Base-by-base conservation (phyloP, 257 asterid species). In the Ilex asprella region DNA sequence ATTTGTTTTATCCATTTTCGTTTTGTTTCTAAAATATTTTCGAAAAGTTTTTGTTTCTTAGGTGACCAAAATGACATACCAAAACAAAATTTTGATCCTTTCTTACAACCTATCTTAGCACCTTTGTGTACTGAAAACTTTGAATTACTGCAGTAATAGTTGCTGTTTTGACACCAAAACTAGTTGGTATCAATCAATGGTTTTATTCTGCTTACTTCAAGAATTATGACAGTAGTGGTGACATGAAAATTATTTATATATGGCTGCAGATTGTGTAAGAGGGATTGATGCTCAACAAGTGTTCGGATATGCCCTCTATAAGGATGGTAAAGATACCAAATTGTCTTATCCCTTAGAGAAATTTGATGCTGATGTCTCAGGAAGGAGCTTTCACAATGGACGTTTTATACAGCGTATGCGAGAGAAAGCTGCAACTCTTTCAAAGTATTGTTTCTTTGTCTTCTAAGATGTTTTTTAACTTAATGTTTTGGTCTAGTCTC, bases 301-400 rank as follows among this genome's bases (percentile, higher is more conserved):
- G 12, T 81, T 67, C 14, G 97, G 97, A 11, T 81, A 84, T 60
- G 90, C 91, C 60, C 87, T 89, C 59, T 84, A 75, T 77, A 86
- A 81, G 75, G 94, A 81, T 55, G 97, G 97, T 32, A 85, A 73
- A 63, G 60, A 67, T 43, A 51, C 86, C 3, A 77, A 60, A 75
- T 60, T 84, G 54, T 67, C 95, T 63, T 87, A 89, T 79, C 97
- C 95, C 46, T 59, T 87, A 60, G 94, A 89, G 76, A 72, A 85
- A 12, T 87, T 76, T 58, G 74, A 74, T 21, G 62, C 94, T 0
- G 87, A 87, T 69, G 79, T 87, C 43, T 73, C 96, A 0, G 97
- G 96, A 32, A 82, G 93, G 66, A 74, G 91, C 79, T 90, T 90
- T 67, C 95, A 87, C 68, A 83, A 90, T 46, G 97, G 97, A 58